Evolutionary conservation across 495 filamentous ascomycete genomes (phyloP).

Genomic region (Acidiella bohemica): DNA sequence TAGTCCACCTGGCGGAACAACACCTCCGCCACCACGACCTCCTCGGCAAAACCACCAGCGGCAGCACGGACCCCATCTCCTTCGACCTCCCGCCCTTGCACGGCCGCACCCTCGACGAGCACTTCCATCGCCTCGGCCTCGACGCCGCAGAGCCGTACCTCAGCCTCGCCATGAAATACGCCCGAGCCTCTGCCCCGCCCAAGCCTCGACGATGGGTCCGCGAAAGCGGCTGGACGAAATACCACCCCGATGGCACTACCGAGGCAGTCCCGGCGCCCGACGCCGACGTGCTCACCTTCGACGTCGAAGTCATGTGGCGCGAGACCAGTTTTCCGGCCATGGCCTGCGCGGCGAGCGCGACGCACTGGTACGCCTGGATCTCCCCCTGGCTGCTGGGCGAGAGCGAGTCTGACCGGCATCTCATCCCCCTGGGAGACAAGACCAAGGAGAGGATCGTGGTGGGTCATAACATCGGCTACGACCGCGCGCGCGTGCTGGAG

Average conservation of each 20-base stretch:
- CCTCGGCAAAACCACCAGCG: conserved; percentile 79
- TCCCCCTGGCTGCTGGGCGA: conserved; percentile 90
- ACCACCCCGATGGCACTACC: conserved; percentile 54
- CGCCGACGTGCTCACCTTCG: conserved; percentile 75
- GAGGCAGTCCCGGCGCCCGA: conserved; percentile 63
- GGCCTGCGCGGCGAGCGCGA: conserved; percentile 81
- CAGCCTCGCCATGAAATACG: conserved; percentile 57
- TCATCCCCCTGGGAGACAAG: conserved; percentile 75
- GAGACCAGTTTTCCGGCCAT: conserved; percentile 83
- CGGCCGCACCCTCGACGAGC: conserved; percentile 76
- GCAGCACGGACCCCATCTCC: conserved; percentile 56
- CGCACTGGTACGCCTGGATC: conserved; percentile 92
- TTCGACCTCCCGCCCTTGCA: conserved; percentile 75
- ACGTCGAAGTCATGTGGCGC: conserved; percentile 95
- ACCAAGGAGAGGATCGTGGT: conserved; percentile 59
- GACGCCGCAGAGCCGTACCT: conserved; percentile 86
- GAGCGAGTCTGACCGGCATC: conserved; percentile 57
- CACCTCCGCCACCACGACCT: conserved; percentile 81
- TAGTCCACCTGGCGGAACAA: conserved; percentile 64
- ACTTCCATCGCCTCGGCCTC: conserved; percentile 82
- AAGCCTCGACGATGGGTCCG: conserved; percentile 69
- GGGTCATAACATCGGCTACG: conserved; percentile 94
- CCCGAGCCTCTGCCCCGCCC: conserved; percentile 48
- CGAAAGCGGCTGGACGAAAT: conserved; percentile 88
- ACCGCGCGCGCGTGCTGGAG: conserved; percentile 74